Conservation (phyloP, 192 early-diverging fungal species). For the Glomus cerebriforme region DNA sequence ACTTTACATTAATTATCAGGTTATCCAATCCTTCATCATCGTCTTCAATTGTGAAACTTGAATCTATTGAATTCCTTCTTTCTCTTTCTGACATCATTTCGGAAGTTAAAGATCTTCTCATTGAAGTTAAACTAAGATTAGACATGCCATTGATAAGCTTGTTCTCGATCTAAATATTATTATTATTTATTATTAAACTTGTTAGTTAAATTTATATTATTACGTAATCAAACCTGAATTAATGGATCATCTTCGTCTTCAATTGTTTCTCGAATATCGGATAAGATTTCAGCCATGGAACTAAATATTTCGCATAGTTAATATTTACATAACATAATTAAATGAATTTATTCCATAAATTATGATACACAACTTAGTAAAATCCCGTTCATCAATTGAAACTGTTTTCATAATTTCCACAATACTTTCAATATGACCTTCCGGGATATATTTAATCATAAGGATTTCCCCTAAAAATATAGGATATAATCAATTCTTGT, state of each 20-base stretch:
- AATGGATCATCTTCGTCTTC: constrained; percentile 40
- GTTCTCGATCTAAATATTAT: not conserved
- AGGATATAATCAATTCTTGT: not conserved
- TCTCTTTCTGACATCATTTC: not conserved
- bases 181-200: not conserved
- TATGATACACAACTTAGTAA: constrained; percentile 60
- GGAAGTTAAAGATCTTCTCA: not conserved
- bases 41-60: not conserved
- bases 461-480: constrained; percentile 68
- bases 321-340: not conserved
- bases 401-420: constrained; percentile 70
- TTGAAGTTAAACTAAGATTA: not conserved
- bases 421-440: constrained; percentile 65
- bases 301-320: constrained; percentile 11
- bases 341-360: not conserved
- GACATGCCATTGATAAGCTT: not conserved
- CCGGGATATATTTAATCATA: constrained; percentile 70
- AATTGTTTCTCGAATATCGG: constrained; percentile 67
- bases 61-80: not conserved
- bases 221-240: not conserved
- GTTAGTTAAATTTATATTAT: not conserved
- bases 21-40: not conserved
- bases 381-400: constrained; percentile 81
- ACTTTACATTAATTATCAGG: constrained; percentile 4
- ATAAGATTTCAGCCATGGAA: constrained; percentile 80